Evolutionary conservation across 2,329 filamentous ascomycete species (phyloP), one percentile per base, ranked within the genome.

Genomic region (Neonectria coccinea): DNA sequence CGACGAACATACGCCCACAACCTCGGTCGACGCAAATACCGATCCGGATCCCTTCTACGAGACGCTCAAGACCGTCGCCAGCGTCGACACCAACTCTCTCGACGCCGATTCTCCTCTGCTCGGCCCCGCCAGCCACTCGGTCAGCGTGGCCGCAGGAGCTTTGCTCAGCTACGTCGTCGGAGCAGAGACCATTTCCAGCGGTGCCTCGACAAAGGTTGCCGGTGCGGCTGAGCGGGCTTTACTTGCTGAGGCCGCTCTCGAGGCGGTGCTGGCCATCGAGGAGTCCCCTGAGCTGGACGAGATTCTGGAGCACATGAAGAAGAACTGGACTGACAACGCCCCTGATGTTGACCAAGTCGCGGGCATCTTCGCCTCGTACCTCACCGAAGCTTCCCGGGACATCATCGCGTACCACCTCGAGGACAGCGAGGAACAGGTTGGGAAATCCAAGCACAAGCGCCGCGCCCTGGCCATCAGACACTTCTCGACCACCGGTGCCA

Each of bases 231-330:
- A 67, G 56, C 47, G 62, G 10, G 65, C 62, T 9, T 27, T 67
- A 5, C 47, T 65, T 39, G 60, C 68, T 1, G 65, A 70, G 3
- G 67, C 65, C 0, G 62, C 67, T 36, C 52, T 70, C 0, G 62
- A 70, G 2, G 65, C 65, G 18, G 57, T 70, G 0, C 14, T 70
- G 1, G 65, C 67, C 1, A 63, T 68, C 0, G 52, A 70, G 9
- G 56, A 70, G 5, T 70, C 67, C 1, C 12, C 57, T 2, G 67
- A 70, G 33, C 53, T 70, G 9, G 61, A 70, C 16, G 48, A 70
- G 25, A 62, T 70, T 11, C 16, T 70, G 14, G 65, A 56, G 1
- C n/a, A 16, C 10, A 70, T 70, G 65, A 54, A 59, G n/a, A 12
- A 59, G 5, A 67, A 59, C 44, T 70, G 66, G 67, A 61, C 48